Evolutionary conservation across 441 rosid genomes (phyloP), one percentile per base, ranked within the genome.

Genomic region (Bruguiera hainesii): DNA sequence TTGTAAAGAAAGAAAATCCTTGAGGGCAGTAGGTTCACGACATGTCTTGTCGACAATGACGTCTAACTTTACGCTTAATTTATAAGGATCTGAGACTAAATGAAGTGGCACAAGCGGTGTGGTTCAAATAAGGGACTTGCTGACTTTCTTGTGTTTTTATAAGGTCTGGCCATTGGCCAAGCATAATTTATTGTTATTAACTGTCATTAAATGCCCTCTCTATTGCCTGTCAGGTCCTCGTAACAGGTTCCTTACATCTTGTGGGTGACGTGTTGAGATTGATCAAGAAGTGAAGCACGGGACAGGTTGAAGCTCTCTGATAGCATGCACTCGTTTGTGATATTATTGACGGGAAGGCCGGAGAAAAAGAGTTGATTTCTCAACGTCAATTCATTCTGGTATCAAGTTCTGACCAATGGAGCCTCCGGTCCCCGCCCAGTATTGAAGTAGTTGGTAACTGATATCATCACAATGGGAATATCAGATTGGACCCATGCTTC

Each of bases 231-330:
- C 77, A 90, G 98, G 97, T 95, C 60, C 96, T 95, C 30, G 96
- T 92, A 58, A 79, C 96, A 2, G 98, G 99, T 42, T 95, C 99
- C 3, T 79, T 95, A 64, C 97, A 95, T 69, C 97, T 92, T 3
- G 87, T 95, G 69, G 99, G 99, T 10, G 99, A 92, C 67, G 92
- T 83, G 21, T 71, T 95, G 82, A 85, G 83, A 82, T 78, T 87
- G 68, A 71, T 95, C 73, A 90, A 83, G 84, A 90, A 83, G 80
- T 91, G 85, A 85, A 69, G 53, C 52, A 23, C 5, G 13, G 23
- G 19, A 61, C 51, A 49, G 48, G 42, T 28, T 37, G 60, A 69
- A 58, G 67, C 30, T 55, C 48, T 59, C 62, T 23, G 28, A 33
- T 49, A 50, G 63, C 68, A 62, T n/a, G 42, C 16, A 25, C 60